Conservation (phyloP, 2,329 filamentous ascomycete genomes). For the Sclerotinia trifoliorum region DNA sequence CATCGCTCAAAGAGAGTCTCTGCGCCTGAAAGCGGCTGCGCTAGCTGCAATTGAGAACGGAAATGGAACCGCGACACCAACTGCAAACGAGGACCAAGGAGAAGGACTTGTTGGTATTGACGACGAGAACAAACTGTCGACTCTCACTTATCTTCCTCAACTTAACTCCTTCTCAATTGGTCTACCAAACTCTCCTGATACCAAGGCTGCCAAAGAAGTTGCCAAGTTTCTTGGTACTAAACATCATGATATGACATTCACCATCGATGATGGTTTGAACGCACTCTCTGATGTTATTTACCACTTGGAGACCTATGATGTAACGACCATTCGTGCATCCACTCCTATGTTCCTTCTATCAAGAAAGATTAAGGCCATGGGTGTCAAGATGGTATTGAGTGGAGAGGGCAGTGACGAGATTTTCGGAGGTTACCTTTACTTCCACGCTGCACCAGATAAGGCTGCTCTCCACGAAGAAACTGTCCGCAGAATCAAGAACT, state of each 20-base stretch:
- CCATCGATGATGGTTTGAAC: conserved; percentile 94
- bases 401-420: conserved; percentile 98
- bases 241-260: conserved; percentile 98
- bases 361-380: conserved; percentile 99
- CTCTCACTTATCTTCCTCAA: conserved; percentile 86
- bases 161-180: conserved; percentile 99
- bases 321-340: conserved; percentile 96
- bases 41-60: conserved; percentile 46
- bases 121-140: conserved; percentile 83
- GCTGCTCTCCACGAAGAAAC: conserved; percentile 95
- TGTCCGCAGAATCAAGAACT: conserved; percentile 90
- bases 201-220: conserved; percentile 85
- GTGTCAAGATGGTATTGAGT: conserved; percentile 98
- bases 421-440: conserved; percentile 98
- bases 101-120: conserved; percentile 90
- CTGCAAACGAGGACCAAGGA: conserved; percentile 56
- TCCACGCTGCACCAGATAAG: conserved; percentile 90
- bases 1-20: conserved; percentile 90
- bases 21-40: conserved; percentile 69
- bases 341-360: conserved; percentile 98
- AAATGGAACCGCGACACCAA: conserved; percentile 44
- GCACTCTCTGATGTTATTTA: conserved; percentile 96
- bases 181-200: conserved; percentile 88
- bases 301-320: conserved; percentile 96
- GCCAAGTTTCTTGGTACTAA: conserved; percentile 96